A percentile compares a stretch with the other conserved stretches of the same genome.
Evolutionary conservation across 2,329 filamentous ascomycete species (phyloP).

Genomic region (Hypoxylon sp.): DNA sequence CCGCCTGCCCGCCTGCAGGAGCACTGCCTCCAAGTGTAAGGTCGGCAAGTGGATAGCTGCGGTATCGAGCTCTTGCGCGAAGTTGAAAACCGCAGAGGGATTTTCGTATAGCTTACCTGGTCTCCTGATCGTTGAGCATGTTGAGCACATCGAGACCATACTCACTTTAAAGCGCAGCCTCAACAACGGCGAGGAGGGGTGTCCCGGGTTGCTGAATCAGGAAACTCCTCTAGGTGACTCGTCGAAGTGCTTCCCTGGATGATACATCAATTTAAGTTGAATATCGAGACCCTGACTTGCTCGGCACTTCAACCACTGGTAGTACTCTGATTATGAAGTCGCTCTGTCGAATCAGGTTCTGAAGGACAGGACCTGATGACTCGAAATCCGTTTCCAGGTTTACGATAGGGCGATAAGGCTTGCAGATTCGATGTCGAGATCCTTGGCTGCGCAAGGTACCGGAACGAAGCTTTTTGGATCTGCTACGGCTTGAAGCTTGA

Average conservation of each 20-base stretch:
- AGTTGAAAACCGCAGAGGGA: conserved; percentile 25
- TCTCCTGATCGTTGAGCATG: conserved; percentile 17
- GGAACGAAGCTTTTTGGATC: conserved; percentile 35
- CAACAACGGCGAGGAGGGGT: conserved; percentile 22
- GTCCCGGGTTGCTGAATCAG: conserved; percentile 34
- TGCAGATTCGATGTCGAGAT: conserved; percentile 11
- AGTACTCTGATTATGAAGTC: conserved; percentile 23
- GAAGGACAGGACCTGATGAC: conserved; percentile 2
- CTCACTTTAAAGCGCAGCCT: conserved; percentile 22
- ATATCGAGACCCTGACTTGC: conserved; percentile 14
- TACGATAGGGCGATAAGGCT: conserved; percentile 9
- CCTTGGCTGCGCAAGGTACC: conserved; percentile 40
- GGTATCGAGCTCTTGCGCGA: conserved; percentile 12
- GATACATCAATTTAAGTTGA: conserved; percentile 27
- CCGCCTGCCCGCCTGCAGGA: conserved; percentile 24
- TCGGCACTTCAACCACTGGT: conserved; percentile 30
- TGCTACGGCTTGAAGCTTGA: conserved; percentile 40
- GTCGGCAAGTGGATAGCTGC: conserved; percentile 29
- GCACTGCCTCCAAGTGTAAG: conserved; percentile 32
- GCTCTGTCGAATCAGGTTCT: conserved; percentile 17
- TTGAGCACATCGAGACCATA: conserved; percentile 4
- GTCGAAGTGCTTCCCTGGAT: conserved; percentile 1
- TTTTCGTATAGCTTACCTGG: conserved; percentile 17
- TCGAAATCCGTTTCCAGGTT: conserved; percentile 13
- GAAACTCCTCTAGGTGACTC: conserved; percentile 22